phyloP scores from a whole-genome alignment of 108 stramenopile genomes.

The Skeletonema grethae region DNA sequence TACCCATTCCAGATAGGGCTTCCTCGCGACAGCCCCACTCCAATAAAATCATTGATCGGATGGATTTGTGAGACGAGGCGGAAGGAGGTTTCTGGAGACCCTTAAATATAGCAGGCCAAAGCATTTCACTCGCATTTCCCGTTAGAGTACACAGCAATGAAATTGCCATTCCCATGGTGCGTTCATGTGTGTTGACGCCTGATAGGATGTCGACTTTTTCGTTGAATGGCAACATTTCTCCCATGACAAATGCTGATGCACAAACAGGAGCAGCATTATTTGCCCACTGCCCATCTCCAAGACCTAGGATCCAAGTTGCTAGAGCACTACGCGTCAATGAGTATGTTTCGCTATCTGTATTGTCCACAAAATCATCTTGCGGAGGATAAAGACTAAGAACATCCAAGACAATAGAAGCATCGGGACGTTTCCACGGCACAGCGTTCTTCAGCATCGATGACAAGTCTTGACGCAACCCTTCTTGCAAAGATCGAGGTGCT shows the following conservation, averaged over 20 bases:
- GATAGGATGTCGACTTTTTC: constrained; percentile 56
- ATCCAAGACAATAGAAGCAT: constrained; percentile 43
- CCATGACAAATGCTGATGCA: constrained; percentile 52
- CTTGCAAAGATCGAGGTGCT: constrained; percentile 46
- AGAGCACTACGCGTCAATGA: constrained; percentile 33
- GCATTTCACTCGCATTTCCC: constrained; percentile 48
- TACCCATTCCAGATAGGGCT: constrained; percentile 73
- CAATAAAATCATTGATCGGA: constrained; percentile 61
- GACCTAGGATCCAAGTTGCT: constrained; percentile 31
- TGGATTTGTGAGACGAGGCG: constrained; percentile 30
- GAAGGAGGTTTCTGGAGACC: constrained; percentile 52
- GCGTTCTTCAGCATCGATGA: constrained; percentile 28
- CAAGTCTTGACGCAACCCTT: constrained; percentile 30
- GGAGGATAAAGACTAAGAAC: constrained; percentile 53
- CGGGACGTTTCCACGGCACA: constrained; percentile 33
- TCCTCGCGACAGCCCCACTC: constrained; percentile 71
- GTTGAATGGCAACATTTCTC: constrained; percentile 45
- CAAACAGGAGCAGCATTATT: constrained; percentile 41
- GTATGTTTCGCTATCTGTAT: constrained; percentile 4
- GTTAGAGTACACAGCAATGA: constrained; percentile 28
- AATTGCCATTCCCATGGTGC: constrained; percentile 38
- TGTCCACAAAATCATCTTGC: constrained; percentile 29
- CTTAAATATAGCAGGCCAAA: constrained; percentile 85
- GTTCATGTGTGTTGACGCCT: constrained; percentile 30
- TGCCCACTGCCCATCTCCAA: constrained; percentile 47